Conservation (phyloP, 371 early-diverging fungal genomes). For the Ecytonucleospora hepatopenaei region DNA sequence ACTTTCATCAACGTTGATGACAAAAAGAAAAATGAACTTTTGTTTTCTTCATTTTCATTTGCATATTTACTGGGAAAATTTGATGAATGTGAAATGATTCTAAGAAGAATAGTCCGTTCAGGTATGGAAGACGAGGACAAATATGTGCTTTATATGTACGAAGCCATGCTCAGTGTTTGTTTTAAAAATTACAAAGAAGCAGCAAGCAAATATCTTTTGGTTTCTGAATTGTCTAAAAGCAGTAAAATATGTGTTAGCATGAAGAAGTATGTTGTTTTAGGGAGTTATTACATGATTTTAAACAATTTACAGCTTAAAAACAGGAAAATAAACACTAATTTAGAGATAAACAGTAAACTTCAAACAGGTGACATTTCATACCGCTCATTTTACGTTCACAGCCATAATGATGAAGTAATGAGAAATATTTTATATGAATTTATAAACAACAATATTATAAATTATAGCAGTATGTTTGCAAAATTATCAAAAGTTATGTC, state of each 20-base stretch:
- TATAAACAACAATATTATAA: slow-evolving; percentile 16
- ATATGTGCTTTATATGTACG: slow-evolving; percentile 27
- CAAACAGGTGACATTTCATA: too few species aligned
- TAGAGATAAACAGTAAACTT: too few species aligned
- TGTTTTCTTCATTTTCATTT: slow-evolving; percentile 51
- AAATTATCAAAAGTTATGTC: slow-evolving; percentile 8
- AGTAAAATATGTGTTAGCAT: too few species aligned
- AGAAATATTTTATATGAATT: slow-evolving; percentile 41
- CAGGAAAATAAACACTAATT: slow-evolving; percentile 14
- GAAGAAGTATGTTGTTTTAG: neutral
- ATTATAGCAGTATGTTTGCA: slow-evolving; percentile 1
- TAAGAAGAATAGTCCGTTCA: slow-evolving; percentile 45
- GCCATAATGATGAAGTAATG: slow-evolving; percentile 35
- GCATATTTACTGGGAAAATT: slow-evolving; percentile 36
- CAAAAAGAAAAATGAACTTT: slow-evolving; percentile 38
- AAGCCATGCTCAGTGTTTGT: slow-evolving; percentile 35
- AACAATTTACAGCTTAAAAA: slow-evolving; percentile 4
- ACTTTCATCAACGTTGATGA: slow-evolving; percentile 53
- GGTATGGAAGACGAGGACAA: slow-evolving; percentile 38
- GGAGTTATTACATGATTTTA: slow-evolving; percentile 29
- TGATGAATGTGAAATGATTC: slow-evolving; percentile 33
- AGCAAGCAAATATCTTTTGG: slow-evolving; percentile 21
- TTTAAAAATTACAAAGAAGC: slow-evolving; percentile 37
- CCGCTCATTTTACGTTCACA: too few species aligned
- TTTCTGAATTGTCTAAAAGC: slow-evolving; percentile 16